Base-by-base conservation (phyloP, 108 stramenopile species). In the Nitzschia sp. region DNA sequence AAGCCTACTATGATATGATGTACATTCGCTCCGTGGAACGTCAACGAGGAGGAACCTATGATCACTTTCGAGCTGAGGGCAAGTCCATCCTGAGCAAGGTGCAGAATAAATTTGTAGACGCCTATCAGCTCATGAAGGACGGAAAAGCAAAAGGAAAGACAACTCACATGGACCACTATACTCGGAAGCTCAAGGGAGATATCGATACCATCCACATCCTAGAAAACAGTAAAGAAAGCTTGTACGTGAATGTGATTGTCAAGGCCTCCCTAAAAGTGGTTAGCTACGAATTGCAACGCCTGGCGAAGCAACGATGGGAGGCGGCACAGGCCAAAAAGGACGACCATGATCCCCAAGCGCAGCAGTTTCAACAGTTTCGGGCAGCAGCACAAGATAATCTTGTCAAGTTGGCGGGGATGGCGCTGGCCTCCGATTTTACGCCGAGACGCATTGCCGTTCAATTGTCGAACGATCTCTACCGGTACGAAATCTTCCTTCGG, bases 211-310 rank as follows among this genome's bases (percentile, higher is more conserved):
- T 34, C 1, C 62, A 57, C 6, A 69, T 77, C 16, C 71, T 88
- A 25, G 69, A 52, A 9, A 83, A 88, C 44, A 66, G 60, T 16
- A 58, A 63, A 17, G 55, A 80, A 5, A 92, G 88, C 2, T 58
- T 88, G 17, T 92, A 86, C 58, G 72, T 92, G 41, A 92, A 92
- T 58, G 86, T 92, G 11, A 80, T 92, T 27, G 91, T 92, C 31
- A 92, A 86, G 54, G 81, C 88, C 29, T 87, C 88, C 0, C 76
- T 89, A 32, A 79, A 83, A 50, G 85, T 92, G 9, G 86, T 92
- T 16, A 81, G 80, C 36, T 79, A 84, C 48, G 88, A 92, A 52
- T 63, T 92, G 34, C 78, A 92, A 25, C 75, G 91, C n/a, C 66
- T 89, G 50, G 91, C 91, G 0, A 66, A 83, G 52, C 66, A 76